Conservation (phyloP, 208 protist species). For the Crithidia sp. region DNA sequence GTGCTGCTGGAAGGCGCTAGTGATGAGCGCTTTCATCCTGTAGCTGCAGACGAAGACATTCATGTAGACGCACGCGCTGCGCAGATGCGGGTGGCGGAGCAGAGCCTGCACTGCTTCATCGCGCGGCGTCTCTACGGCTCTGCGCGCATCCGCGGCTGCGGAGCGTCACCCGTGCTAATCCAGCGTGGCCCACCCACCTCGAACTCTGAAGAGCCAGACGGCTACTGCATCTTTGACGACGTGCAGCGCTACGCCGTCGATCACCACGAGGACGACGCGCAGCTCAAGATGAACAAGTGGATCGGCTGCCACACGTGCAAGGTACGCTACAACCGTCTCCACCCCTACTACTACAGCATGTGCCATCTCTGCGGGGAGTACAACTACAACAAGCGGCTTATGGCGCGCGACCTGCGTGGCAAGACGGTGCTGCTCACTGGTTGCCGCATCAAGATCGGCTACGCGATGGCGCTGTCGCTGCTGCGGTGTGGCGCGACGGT, state of each 20-base stretch:
- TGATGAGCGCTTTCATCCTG: constrained; percentile 31
- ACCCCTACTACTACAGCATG: constrained; percentile 97
- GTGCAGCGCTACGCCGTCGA: constrained; percentile 67
- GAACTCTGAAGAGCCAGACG: constrained; percentile 70
- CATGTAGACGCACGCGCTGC: neutral
- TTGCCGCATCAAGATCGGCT: constrained; percentile 95
- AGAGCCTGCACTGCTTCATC: constrained; percentile 75
- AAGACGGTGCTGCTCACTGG: constrained; percentile 94
- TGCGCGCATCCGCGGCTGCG: constrained; percentile 33
- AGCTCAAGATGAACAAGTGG: constrained; percentile 56
- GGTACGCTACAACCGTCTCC: constrained; percentile 86
- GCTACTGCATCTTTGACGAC: constrained; percentile 77
- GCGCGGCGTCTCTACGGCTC: constrained; percentile 67
- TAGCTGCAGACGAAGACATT: neutral
- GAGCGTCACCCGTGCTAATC: constrained; percentile 60
- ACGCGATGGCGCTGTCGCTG: constrained; percentile 90
- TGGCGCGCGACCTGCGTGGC: constrained; percentile 90
- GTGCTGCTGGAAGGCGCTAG: constrained; percentile 46
- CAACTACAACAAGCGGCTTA: constrained; percentile 95
- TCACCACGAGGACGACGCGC: constrained; percentile 40
- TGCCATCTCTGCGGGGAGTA: constrained; percentile 95
- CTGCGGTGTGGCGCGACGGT: constrained; percentile 83
- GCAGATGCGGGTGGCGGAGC: constrained; percentile 33
- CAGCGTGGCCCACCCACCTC: constrained; percentile 55
- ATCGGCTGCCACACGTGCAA: constrained; percentile 91